These are phyloP conservation scores for Primulina huaijiensis DNA, from an alignment of 257 asterid genomes.

Conservation along the genomic window DNA sequence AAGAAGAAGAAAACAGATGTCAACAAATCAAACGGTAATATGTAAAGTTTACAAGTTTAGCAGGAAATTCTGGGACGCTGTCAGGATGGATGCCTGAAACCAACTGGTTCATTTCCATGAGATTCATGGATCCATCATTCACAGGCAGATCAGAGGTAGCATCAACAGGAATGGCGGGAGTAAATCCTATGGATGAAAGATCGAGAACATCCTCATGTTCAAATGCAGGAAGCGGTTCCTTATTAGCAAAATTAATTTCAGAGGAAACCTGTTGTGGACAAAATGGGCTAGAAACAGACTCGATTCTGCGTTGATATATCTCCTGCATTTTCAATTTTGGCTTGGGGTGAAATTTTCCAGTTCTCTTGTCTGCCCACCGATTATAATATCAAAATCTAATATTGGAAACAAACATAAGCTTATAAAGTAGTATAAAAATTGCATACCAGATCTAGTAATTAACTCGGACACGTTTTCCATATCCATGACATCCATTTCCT, in stretches of 20 bases:
- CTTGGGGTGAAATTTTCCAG: constrained; percentile 50
- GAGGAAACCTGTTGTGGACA: constrained; percentile 31
- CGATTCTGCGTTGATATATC: constrained; percentile 22
- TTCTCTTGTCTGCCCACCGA: constrained; percentile 39
- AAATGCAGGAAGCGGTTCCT: constrained; percentile 32
- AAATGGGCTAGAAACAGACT: constrained; percentile 29
- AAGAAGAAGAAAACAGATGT: constrained; percentile 1
- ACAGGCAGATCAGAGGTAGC: constrained; percentile 37
- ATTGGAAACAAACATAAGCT: constrained; percentile 13
- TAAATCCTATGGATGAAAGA: constrained; percentile 46
- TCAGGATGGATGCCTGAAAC: constrained; percentile 37
- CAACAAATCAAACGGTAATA: constrained; percentile 12
- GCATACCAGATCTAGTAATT: constrained; percentile 47
- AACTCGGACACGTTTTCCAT: constrained; percentile 33
- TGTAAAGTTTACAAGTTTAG: constrained; percentile 43
- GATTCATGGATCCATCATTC: constrained; percentile 39
- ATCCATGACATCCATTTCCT: constrained; percentile 49
- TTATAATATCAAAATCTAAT: constrained; percentile 14
- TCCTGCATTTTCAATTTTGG: constrained; percentile 38
- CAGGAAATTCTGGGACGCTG: constrained; percentile 42
- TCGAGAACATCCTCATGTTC: constrained; percentile 46
- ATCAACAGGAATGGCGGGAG: constrained; percentile 34
- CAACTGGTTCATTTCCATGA: constrained; percentile 31
- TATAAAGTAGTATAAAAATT: constrained; percentile 13
- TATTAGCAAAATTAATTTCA: constrained; percentile 34